These are phyloP conservation scores for Zygoascus biomembranicola DNA, from an alignment of 805 yeast species.

Conservation along the genomic window DNA sequence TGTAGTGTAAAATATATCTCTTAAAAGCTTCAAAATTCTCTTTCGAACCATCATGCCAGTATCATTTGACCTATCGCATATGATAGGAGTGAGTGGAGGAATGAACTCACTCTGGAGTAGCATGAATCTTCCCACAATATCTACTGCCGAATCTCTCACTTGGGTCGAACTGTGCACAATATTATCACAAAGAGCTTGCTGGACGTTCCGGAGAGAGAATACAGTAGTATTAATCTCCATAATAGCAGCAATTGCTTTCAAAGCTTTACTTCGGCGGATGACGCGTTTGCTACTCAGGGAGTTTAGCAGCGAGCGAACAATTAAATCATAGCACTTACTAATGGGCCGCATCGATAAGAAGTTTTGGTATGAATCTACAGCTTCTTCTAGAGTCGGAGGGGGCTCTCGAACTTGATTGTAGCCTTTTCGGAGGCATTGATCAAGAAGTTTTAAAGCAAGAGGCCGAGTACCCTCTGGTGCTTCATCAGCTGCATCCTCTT, in stretches of 20 bases:
- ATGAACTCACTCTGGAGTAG: constrained; percentile 42
- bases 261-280: constrained; percentile 53
- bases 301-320: constrained; percentile 41
- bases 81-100: constrained; percentile 28
- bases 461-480: too few relatives aligned
- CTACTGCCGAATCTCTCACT: constrained; percentile 70
- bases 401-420: neutral
- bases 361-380: constrained; percentile 1
- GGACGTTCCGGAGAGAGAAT: constrained; percentile 42
- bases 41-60: constrained; percentile 58
- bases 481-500: constrained; percentile 6
- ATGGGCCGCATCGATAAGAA: constrained; percentile 15
- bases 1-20: constrained; percentile 8
- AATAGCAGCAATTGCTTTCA: constrained; percentile 51
- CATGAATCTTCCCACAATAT: constrained; percentile 47
- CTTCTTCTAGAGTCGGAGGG: neutral
- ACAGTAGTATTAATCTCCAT: constrained; percentile 46
- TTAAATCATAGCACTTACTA: constrained; percentile 38
- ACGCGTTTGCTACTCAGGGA: constrained; percentile 42
- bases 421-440: neutral
- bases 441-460: neutral
- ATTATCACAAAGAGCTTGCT: constrained; percentile 41
- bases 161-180: constrained; percentile 57
- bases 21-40: constrained; percentile 43
- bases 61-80: constrained; percentile 43